Percentiles rank a stretch among this genome's conserved stretches.
phyloP scores from a whole-genome alignment of 345 rosid genomes.

The Salix exigua region DNA sequence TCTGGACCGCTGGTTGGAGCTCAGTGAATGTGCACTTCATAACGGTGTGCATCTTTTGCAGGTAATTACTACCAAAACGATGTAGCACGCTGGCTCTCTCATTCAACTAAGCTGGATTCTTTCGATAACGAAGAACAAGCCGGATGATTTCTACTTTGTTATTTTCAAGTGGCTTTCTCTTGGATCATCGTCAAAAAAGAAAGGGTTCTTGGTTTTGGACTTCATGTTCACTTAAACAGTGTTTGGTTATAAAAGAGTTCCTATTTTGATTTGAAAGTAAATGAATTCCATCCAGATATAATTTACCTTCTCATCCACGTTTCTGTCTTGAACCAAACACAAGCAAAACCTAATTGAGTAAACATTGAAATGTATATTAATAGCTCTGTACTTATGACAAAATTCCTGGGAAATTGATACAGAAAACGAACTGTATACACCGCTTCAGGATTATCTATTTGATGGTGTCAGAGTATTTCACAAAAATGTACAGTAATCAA shows the following conservation, averaged over 20 bases:
- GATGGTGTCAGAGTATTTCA: not conserved
- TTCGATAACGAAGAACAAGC: not conserved
- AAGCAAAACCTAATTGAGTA: not conserved
- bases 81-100: not conserved
- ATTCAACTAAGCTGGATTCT: not conserved
- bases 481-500: not conserved
- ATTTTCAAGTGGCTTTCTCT: no score
- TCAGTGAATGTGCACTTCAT: not conserved
- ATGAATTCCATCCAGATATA: no score
- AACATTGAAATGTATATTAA: not conserved
- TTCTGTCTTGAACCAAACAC: no score
- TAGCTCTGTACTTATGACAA: not conserved
- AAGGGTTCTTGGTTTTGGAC: no score
- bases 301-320: no score
- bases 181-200: no score
- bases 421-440: not conserved
- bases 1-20: not conserved
- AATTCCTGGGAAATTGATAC: not conserved
- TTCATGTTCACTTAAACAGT: no score
- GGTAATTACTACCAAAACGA: slow-evolving; percentile 43
- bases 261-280: no score
- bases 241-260: no score
- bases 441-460: no score
- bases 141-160: not conserved
- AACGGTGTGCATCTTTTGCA: slow-evolving; percentile 30